Percentiles rank a stretch among this genome's conserved stretches.
Conservation (phyloP, 192 early-diverging fungal genomes). For the Coemansia sp. region DNA sequence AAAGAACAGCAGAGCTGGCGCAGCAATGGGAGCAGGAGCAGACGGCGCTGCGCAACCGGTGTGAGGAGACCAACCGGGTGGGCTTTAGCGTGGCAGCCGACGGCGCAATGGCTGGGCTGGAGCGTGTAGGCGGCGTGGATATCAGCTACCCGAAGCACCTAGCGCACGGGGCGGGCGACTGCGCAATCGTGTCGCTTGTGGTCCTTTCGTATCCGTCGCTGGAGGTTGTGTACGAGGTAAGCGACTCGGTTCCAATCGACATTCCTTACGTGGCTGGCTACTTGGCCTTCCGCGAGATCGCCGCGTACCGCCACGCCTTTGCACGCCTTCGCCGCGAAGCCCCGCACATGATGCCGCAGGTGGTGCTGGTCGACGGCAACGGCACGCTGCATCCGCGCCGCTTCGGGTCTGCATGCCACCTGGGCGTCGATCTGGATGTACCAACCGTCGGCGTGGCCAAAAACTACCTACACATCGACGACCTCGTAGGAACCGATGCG, state of each 20-base stretch:
- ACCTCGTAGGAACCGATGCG: conserved; percentile 47
- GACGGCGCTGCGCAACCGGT: conserved; percentile 21
- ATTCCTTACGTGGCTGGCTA: conserved; percentile 87
- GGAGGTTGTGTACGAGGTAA: conserved; percentile 66
- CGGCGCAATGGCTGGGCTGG: conserved; percentile 30
- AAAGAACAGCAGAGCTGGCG: background rate
- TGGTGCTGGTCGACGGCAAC: conserved; percentile 86
- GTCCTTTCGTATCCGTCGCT: conserved; percentile 70
- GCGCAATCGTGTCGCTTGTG: conserved; percentile 72
- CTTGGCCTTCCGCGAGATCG: conserved; percentile 89
- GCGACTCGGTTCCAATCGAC: conserved; percentile 58
- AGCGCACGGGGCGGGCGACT: conserved; percentile 31
- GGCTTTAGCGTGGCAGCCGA: conserved; percentile 12
- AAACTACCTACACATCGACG: conserved; percentile 79
- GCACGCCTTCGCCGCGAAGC: conserved; percentile 44
- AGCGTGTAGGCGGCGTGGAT: conserved; percentile 75
- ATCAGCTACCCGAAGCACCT: conserved; percentile 65
- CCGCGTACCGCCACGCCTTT: conserved; percentile 62
- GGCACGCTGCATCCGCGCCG: conserved; percentile 82
- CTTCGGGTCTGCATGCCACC: conserved; percentile 86
- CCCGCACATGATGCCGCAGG: conserved; percentile 69
- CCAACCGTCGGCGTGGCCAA: conserved; percentile 90
- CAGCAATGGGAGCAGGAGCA: conserved; percentile 23
- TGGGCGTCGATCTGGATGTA: conserved; percentile 69
- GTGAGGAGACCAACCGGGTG: conserved; percentile 14